phyloP scores from a whole-genome alignment of 176 grass and related monocot genomes.

The Saccharum officinarum region DNA sequence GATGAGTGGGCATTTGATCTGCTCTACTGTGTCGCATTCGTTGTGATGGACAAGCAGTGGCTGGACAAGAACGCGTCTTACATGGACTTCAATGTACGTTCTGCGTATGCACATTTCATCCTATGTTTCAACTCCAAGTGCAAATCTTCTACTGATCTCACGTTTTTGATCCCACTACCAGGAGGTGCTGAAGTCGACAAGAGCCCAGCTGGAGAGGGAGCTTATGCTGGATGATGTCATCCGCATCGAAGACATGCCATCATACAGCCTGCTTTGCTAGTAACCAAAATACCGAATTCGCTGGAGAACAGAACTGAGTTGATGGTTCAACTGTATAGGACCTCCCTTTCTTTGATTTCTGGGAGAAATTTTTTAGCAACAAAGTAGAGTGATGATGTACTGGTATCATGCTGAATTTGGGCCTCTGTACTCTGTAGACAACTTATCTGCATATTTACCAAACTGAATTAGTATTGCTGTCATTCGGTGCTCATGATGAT shows the following conservation, averaged over 20 bases:
- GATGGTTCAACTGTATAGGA: slow-evolving; percentile 52
- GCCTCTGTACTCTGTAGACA: slow-evolving; percentile 19
- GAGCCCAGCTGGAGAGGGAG: slow-evolving; percentile 81
- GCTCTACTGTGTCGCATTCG: slow-evolving; percentile 89
- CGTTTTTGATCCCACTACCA: slow-evolving; percentile 23
- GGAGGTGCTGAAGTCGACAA: slow-evolving; percentile 82
- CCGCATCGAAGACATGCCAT: slow-evolving; percentile 98
- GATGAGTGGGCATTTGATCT: slow-evolving; percentile 99
- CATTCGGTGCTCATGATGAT: background rate
- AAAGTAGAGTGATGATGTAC: background rate
- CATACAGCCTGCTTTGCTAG: slow-evolving; percentile 85
- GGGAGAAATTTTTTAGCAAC: background rate
- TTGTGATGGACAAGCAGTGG: slow-evolving; percentile 98
- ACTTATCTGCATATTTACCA: background rate
- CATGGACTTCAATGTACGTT: slow-evolving; percentile 95
- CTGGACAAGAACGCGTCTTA: slow-evolving; percentile 95
- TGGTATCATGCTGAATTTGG: slow-evolving; percentile 20
- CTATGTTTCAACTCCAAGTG: background rate
- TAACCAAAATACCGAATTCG: background rate
- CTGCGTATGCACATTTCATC: background rate
- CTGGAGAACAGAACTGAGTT: slow-evolving; percentile 11
- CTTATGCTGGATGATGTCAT: slow-evolving; percentile 89
- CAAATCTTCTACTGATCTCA: background rate
- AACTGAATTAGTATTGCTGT: background rate
- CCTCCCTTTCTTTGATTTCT: slow-evolving; percentile 23